Percentiles rank a stretch among this genome's conserved stretches.
These are phyloP conservation scores for Sporothrix curviconia DNA, from an alignment of 2,329 filamentous ascomycete species.

Conservation along the genomic window DNA sequence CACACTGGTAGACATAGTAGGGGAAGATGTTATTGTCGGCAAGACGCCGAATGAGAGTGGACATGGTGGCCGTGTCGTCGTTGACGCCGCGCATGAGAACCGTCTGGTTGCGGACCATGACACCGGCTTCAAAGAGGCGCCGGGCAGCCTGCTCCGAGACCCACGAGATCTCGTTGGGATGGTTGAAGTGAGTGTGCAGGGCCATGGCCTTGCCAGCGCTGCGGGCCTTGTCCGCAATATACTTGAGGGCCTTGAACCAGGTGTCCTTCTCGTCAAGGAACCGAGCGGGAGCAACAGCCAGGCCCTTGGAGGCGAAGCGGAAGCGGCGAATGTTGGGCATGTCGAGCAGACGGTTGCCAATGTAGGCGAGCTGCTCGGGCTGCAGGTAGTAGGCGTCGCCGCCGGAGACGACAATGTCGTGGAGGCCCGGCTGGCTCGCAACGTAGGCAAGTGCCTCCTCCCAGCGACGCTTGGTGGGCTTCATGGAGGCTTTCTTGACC, in stretches of 20 bases:
- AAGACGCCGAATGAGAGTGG: constrained; percentile 44
- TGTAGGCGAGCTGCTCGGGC: constrained; percentile 44
- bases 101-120: constrained; percentile 54
- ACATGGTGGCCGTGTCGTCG: constrained; percentile 47
- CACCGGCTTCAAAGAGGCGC: constrained; percentile 42
- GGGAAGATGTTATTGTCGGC: constrained; percentile 52
- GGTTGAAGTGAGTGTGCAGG: constrained; percentile 61
- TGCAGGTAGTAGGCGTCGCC: constrained; percentile 55
- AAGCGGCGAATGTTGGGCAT: constrained; percentile 55
- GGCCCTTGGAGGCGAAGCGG: constrained; percentile 56
- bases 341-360: constrained; percentile 48
- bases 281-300: constrained; percentile 52
- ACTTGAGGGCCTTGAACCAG: constrained; percentile 48
- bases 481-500: constrained; percentile 39
- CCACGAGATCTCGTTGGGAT: constrained; percentile 57
- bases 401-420: constrained; percentile 57
- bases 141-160: constrained; percentile 46
- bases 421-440: constrained; percentile 39
- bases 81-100: constrained; percentile 56
- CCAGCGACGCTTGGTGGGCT: constrained; percentile 40
- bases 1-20: constrained; percentile 62
- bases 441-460: constrained; percentile 53
- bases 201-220: constrained; percentile 52
- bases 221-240: constrained; percentile 44
- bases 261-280: constrained; percentile 44